Percentiles rank a stretch among this genome's conserved stretches.
Conservation (phyloP, 805 yeast species). For the Candida michaelii region DNA sequence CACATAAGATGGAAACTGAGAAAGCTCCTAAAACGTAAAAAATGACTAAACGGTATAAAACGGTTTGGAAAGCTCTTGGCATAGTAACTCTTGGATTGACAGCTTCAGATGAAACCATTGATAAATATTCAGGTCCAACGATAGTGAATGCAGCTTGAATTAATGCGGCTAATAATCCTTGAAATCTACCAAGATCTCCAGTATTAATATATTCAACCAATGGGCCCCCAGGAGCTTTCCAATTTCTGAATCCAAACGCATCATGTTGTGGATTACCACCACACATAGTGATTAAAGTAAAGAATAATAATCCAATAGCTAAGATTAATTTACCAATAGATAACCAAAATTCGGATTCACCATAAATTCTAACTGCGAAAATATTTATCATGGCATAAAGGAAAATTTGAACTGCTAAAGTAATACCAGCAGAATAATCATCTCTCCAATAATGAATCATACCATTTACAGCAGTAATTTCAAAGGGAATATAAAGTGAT, state of each 20-base stretch:
- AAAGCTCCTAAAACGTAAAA: slow-evolving; percentile 46
- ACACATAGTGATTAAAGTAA: slow-evolving; percentile 38
- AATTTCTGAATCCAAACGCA: slow-evolving; percentile 35
- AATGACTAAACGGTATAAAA: slow-evolving; percentile 43
- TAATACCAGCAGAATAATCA: slow-evolving; percentile 49
- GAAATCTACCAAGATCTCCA: slow-evolving; percentile 39
- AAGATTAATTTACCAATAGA: slow-evolving; percentile 39
- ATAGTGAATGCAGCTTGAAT: slow-evolving; percentile 39
- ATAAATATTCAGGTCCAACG: slow-evolving; percentile 46
- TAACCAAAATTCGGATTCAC: slow-evolving; percentile 51
- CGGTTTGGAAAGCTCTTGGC: slow-evolving; percentile 42
- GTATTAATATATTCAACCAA: slow-evolving; percentile 36
- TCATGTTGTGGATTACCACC: slow-evolving; percentile 37
- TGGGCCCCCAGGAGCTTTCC: slow-evolving; percentile 39
- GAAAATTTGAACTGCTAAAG: slow-evolving; percentile 43
- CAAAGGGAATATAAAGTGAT: slow-evolving; percentile 45
- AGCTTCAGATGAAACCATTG: slow-evolving; percentile 46
- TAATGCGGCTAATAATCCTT: slow-evolving; percentile 43
- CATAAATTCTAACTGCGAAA: slow-evolving; percentile 49
- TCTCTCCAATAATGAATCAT: slow-evolving; percentile 55
- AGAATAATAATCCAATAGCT: slow-evolving; percentile 38
- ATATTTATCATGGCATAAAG: slow-evolving; percentile 44
- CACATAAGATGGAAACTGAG: slow-evolving; percentile 38
- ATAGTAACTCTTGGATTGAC: slow-evolving; percentile 41
- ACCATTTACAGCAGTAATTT: slow-evolving; percentile 50